Evolutionary conservation across 371 early-diverging fungal genomes (phyloP).

Genomic region (Mortierella sp.): DNA sequence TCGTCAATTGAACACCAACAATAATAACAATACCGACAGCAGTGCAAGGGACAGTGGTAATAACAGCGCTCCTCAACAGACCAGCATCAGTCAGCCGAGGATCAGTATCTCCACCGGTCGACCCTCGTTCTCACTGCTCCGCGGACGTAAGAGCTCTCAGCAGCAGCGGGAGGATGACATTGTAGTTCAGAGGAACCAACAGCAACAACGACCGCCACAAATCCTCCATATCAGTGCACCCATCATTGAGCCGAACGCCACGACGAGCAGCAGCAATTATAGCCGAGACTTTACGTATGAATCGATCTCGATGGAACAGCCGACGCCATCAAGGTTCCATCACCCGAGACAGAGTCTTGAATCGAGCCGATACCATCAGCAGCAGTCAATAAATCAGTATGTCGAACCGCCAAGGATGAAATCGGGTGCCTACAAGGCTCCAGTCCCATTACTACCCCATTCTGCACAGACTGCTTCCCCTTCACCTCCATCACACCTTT

Average conservation of each 20-base stretch:
- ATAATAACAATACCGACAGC: not conserved
- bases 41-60: constrained; percentile 22
- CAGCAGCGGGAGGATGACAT: constrained; percentile 20
- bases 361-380: not conserved
- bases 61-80: constrained; percentile 11
- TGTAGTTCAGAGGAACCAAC: too few species aligned
- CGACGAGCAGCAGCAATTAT: constrained; percentile 3
- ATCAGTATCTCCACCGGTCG: constrained; percentile 30
- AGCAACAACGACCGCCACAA: not conserved
- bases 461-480: constrained; percentile 9
- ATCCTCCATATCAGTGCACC: constrained; percentile 31
- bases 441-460: constrained; percentile 26
- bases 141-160: constrained; percentile 43
- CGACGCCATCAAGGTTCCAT: not conserved
- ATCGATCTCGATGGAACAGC: not conserved
- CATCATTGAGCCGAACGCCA: constrained; percentile 15
- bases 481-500: constrained; percentile 2
- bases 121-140: constrained; percentile 31
- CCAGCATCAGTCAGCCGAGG: constrained; percentile 30
- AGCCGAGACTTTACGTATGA: not conserved
- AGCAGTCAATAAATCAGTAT: not conserved
- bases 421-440: constrained; percentile 39
- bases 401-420: constrained; percentile 12
- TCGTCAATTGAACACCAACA: not conserved
- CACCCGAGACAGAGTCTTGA: constrained; percentile 9